Percentiles rank a stretch among this genome's conserved stretches.
These are phyloP conservation scores for Penicillium diatomitis DNA, from an alignment of 495 filamentous ascomycete species.

Conservation along the genomic window DNA sequence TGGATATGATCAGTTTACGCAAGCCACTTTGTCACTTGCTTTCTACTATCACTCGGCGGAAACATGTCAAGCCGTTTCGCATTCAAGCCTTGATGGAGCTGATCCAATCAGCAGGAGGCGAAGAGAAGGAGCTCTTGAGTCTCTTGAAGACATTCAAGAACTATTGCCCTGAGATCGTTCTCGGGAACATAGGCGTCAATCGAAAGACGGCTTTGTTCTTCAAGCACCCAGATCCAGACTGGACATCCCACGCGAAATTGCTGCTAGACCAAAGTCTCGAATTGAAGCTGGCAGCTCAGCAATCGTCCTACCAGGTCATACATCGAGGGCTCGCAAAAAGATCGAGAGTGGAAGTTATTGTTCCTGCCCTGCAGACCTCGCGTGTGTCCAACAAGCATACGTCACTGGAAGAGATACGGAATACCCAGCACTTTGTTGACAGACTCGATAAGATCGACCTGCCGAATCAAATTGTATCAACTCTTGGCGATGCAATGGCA, in stretches of 20 bases:
- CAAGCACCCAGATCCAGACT: constrained; percentile 70
- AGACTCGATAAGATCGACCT: constrained; percentile 72
- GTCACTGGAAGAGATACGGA: constrained; percentile 70
- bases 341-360: constrained; percentile 37
- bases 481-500: constrained; percentile 63
- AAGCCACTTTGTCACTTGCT: constrained; percentile 67
- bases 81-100: constrained; percentile 70
- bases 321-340: constrained; percentile 36
- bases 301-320: constrained; percentile 35
- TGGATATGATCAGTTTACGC: constrained; percentile 62
- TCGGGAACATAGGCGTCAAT: constrained; percentile 48
- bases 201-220: constrained; percentile 31
- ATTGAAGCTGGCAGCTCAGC: constrained; percentile 16
- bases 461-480: constrained; percentile 72
- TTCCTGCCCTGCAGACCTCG: constrained; percentile 69
- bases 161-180: constrained; percentile 81
- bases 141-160: constrained; percentile 80
- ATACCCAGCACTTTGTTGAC: constrained; percentile 59
- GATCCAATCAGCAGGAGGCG: constrained; percentile 31
- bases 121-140: constrained; percentile 67
- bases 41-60: constrained; percentile 71
- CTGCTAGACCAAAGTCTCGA: constrained; percentile 52
- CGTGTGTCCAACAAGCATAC: constrained; percentile 42
- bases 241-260: constrained; percentile 56
- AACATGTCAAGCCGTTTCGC: constrained; percentile 76